A percentile compares a stretch with the other conserved stretches of the same genome.
Conservation (phyloP, 2,329 filamentous ascomycete species). For the Exophiala alcalophila region DNA sequence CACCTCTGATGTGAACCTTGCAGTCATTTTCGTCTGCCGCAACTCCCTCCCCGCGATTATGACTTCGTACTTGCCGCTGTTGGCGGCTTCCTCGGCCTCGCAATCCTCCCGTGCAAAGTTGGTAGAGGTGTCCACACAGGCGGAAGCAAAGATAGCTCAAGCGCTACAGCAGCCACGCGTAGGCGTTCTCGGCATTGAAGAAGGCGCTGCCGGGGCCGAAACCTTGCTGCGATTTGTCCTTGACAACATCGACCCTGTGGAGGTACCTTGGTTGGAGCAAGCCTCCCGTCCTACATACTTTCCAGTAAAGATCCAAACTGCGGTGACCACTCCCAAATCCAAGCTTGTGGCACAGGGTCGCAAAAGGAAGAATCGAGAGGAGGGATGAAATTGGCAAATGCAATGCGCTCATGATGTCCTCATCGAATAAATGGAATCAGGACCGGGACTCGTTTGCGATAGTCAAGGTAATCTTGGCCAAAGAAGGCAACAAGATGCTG, state of each 20-base stretch:
- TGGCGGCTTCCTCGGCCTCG: conserved; percentile 22
- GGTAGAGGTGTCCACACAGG: conserved; percentile 18
- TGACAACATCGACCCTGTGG: conserved; percentile 17
- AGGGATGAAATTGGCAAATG: conserved; percentile 2
- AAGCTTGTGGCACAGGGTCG: conserved; percentile 2
- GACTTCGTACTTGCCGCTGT: conserved; percentile 20
- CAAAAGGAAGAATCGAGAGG: conserved; percentile 11
- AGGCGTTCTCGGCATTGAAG: conserved; percentile 22
- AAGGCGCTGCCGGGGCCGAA: conserved; percentile 11
- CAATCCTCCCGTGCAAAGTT: conserved; percentile 11
- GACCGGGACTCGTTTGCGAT: conserved; percentile 67
- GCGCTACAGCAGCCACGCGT: conserved; percentile 25
- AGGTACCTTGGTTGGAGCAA: conserved; percentile 25
- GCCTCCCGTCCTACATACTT: conserved; percentile 11
- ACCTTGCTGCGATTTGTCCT: conserved; percentile 13
- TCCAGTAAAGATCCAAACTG: conserved; percentile 21
- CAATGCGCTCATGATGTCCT: conserved; percentile 6
- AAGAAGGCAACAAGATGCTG: conserved; percentile 76
- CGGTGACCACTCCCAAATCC: conserved; percentile 5
- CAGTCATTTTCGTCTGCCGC: conserved; percentile 24
- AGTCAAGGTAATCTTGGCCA: conserved; percentile 73
- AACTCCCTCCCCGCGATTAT: conserved; percentile 24
- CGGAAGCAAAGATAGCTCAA: conserved; percentile 22
- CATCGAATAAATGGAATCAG: conserved; percentile 73
- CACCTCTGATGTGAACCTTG: conserved; percentile 6